Conservation (phyloP, 1,284 basidiomycete genomes). For the Meira miltonrushii region DNA sequence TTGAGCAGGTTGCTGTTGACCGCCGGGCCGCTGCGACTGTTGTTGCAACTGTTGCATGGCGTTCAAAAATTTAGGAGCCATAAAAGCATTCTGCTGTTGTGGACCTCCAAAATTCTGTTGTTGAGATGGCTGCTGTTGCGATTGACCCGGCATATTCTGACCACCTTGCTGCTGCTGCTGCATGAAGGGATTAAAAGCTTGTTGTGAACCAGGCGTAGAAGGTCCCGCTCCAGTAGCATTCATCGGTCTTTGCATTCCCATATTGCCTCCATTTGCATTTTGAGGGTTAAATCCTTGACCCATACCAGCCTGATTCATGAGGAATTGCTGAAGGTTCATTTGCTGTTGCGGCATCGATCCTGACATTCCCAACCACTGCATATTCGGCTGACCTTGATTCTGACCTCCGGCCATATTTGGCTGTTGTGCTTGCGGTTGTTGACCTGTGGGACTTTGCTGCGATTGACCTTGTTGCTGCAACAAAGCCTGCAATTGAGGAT, state of each 20-base stretch:
- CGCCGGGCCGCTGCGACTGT: too few relatives aligned
- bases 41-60: too few relatives aligned
- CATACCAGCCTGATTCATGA: neutral
- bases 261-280: neutral
- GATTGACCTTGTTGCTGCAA: constrained; percentile 3
- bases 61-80: neutral
- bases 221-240: too few relatives aligned
- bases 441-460: neutral
- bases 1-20: too few relatives aligned
- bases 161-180: constrained; percentile 4
- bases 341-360: too few relatives aligned
- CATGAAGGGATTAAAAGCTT: constrained; percentile 3
- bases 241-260: too few relatives aligned
- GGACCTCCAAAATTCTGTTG: neutral
- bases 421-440: neutral
- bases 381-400: neutral
- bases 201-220: neutral
- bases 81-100: neutral
- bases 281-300: neutral
- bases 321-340: too few relatives aligned
- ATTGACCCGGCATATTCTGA: neutral
- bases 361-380: neutral
- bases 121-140: constrained; percentile 4
- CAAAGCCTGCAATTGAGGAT: constrained; percentile 9
- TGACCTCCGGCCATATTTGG: neutral